Evolutionary conservation across 2,329 filamentous ascomycete genomes (phyloP), one percentile per base, ranked within the genome.

Genomic region (Tolypocladium inflatum): DNA sequence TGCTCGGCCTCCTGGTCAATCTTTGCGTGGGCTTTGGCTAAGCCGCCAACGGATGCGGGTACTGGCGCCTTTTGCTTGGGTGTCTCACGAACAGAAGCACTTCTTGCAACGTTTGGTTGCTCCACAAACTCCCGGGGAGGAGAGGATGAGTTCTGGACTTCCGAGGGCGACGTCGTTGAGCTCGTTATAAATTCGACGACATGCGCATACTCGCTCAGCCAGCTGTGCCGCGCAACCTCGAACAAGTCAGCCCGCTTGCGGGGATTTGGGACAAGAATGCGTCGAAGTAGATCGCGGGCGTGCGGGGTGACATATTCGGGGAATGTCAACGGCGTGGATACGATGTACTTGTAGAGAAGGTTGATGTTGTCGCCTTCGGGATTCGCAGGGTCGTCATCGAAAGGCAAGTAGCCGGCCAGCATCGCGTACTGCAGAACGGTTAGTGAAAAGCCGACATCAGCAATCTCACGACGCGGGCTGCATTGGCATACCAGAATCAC

Each of bases 341-440:
- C 93, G 66, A 99, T 99, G 75, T 99, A 99, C 77, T 97, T 97
- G 82, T 99, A 99, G 35, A 99, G 80, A 13, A 99, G 82, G 71
- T 99, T 99, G 77, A 99, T 99, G 71, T 99, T 99, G 73, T 99
- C 94, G 64, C 94, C 94, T 74, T 99, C 94, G 2, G 94, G 94
- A 70, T 99, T 99, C 52, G 92, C 94, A 62, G 94, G 94, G 68
- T 99, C 94, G 70, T 99, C 94, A 67, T 99, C 94, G 68, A 99
- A 99, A 3, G 94, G 94, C 15, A 99, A 80, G 72, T 99, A 99
- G 50, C 94, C 94, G 43, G 94, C 94, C 66, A 99, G 81, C 94
- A 99, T 99, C 59, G 94, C 94, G 72, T 99, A 99, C 92, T 97
- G 68, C n/a, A 54, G 19, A 51, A 13, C 15, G 30, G 51, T 33